Evolutionary conservation across 1,139 yeast species (phyloP), one percentile per base, ranked within the genome.

Genomic region (Debaryomyces udenii): DNA sequence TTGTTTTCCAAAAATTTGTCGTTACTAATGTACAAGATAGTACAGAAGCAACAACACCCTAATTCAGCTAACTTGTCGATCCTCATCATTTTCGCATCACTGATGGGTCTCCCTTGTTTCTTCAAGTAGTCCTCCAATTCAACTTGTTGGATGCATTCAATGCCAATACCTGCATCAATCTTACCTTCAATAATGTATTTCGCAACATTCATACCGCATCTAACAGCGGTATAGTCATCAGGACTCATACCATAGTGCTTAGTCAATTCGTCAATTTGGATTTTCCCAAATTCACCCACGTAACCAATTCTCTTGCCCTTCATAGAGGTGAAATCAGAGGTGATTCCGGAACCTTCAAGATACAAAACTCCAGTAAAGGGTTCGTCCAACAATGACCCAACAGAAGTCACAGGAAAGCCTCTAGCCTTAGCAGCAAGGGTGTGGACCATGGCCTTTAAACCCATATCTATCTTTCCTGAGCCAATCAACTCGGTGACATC

Each of bases 171-270:
- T 41, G 81, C 81, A 55, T 78, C 80, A 41, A 78, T 76, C 47
- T 68, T 65, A 28, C 81, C 82, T 44, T 76, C 79, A 43, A 78
- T 72, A 50, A 78, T 76, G 51, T 70, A 70, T 52, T 75, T 76
- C 43, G 82, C 80, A 38, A 78, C 81, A 51, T 78, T 78, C 83
- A 78, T 78, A 38, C 83, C 82, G 51, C 81, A 76, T 56, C 82
- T 68, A 38, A 78, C 79, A n/a, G 82, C 80, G 40, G 80, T 76
- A 56, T 77, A 78, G 55, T 78, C 82, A 30, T 65, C 64, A 17
- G 81, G 81, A 26, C 68, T 68, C 80, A 77, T 74, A 28, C 81
- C 81, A 49, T 71, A 76, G 57, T 76, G 76, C 49, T 73, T 70
- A 48, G 81, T 75, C 51, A 78, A 64, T 53, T 78, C 83, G 50